Percentiles rank a stretch among this genome's conserved stretches.
phyloP scores from a whole-genome alignment of 2,329 filamentous ascomycete genomes.

The Penicillium brevicompactum region DNA sequence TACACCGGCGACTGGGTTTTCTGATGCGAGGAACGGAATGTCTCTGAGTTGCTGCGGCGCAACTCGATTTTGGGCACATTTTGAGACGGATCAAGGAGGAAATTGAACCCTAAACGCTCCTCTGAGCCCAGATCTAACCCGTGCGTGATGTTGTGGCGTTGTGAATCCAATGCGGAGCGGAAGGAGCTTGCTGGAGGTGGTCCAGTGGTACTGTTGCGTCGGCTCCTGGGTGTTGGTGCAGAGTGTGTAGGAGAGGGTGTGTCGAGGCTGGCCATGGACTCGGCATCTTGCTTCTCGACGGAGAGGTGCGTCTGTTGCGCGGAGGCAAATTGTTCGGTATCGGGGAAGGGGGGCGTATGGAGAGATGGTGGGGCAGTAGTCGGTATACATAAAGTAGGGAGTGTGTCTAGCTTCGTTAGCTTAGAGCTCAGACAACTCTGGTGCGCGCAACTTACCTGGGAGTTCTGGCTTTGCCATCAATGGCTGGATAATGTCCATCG shows the following conservation, averaged over 20 bases:
- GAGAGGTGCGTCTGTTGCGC: conserved; percentile 17
- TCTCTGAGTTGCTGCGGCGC: conserved; percentile 30
- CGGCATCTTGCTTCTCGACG: conserved; percentile 31
- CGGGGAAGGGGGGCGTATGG: conserved; percentile 29
- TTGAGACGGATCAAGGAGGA: conserved; percentile 66
- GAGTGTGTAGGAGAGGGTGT: conserved; percentile 35
- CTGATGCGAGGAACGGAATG: conserved; percentile 23
- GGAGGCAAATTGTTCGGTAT: conserved; percentile 27
- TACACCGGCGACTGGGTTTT: conserved; percentile 25
- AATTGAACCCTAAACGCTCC: conserved; percentile 72
- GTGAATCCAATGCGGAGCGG: conserved; percentile 45
- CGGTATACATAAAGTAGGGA: conserved; percentile 18
- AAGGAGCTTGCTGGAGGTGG: conserved; percentile 32
- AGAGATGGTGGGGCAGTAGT: conserved; percentile 19
- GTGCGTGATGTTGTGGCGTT: conserved; percentile 50
- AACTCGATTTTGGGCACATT: conserved; percentile 56
- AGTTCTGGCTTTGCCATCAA: conserved; percentile 44
- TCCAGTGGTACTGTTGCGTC: conserved; percentile 27
- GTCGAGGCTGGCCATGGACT: conserved; percentile 31
- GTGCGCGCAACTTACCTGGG: conserved; percentile 40
- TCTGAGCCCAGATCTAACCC: conserved; percentile 59
- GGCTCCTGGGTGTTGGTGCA: conserved; percentile 25
- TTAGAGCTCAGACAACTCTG: background rate
- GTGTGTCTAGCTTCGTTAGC: conserved; percentile 17
- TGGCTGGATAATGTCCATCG: conserved; percentile 59